Conservation (phyloP, 2,329 filamentous ascomycete genomes). For the Colletotrichum salicis region DNA sequence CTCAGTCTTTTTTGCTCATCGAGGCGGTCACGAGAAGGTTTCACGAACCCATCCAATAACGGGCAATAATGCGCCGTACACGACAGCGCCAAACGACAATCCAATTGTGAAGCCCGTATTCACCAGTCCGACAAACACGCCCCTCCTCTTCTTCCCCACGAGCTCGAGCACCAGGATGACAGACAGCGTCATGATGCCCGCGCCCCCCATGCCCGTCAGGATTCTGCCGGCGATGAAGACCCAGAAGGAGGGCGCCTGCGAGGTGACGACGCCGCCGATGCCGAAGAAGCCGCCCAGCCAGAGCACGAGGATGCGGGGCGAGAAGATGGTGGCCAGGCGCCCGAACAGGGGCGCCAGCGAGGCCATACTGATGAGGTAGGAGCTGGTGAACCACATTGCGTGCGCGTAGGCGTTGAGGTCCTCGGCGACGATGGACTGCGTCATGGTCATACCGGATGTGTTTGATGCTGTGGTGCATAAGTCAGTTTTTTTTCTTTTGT, state of each 20-base stretch:
- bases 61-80: constrained; percentile 73
- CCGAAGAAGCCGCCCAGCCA: constrained; percentile 67
- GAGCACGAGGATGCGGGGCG: constrained; percentile 73
- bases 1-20: background rate
- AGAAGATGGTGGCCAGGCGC: constrained; percentile 79
- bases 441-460: constrained; percentile 84
- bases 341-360: constrained; percentile 76
- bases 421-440: constrained; percentile 79
- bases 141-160: constrained; percentile 72
- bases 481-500: too few relatives aligned
- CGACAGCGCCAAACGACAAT: constrained; percentile 76
- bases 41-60: constrained; percentile 72
- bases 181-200: constrained; percentile 77
- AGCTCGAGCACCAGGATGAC: constrained; percentile 83
- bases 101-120: constrained; percentile 80
- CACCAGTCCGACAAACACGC: constrained; percentile 77
- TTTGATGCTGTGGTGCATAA: constrained; percentile 62
- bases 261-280: constrained; percentile 72
- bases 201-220: constrained; percentile 75
- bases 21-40: background rate
- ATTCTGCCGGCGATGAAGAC: constrained; percentile 76
- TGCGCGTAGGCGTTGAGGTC: constrained; percentile 79
- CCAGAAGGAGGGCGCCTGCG: constrained; percentile 66
- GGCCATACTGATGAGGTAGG: constrained; percentile 74
- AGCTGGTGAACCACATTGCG: constrained; percentile 83